Conservation (phyloP, 345 rosid genomes). For the Crucihimalaya himalaica region DNA sequence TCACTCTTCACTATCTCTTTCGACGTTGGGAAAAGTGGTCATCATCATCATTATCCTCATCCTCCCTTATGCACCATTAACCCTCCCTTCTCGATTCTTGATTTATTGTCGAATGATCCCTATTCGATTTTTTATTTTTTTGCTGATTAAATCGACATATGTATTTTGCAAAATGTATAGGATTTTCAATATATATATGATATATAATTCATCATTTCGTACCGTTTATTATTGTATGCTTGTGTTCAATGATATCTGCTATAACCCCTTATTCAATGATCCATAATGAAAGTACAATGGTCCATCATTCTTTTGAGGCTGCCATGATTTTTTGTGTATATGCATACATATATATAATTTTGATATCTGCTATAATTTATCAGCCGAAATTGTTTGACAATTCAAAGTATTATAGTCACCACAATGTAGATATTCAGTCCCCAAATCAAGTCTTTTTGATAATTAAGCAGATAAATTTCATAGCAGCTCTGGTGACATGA, state of each 20-base stretch:
- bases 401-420: too few relatives aligned
- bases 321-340: background rate
- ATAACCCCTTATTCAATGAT: background rate
- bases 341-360: background rate
- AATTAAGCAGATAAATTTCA: too few relatives aligned
- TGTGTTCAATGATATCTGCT: background rate
- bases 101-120: background rate
- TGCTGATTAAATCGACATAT: too few relatives aligned
- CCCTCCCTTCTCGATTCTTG: background rate
- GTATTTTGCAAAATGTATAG: too few relatives aligned
- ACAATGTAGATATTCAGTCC: too few relatives aligned
- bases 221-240: background rate
- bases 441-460: too few relatives aligned
- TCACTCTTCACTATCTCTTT: slow-evolving; percentile 22
- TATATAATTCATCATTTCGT: background rate
- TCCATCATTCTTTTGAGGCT: background rate
- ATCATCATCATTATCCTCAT: slow-evolving; percentile 8
- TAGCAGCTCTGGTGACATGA: too few relatives aligned
- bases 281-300: background rate
- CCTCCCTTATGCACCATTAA: slow-evolving; percentile 18
- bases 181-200: too few relatives aligned
- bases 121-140: background rate
- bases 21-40: slow-evolving; percentile 25
- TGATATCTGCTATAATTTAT: background rate
- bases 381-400: too few relatives aligned